phyloP scores from a whole-genome alignment of 2,329 filamentous ascomycete species.

The Pseudocercospora fijiensis region DNA sequence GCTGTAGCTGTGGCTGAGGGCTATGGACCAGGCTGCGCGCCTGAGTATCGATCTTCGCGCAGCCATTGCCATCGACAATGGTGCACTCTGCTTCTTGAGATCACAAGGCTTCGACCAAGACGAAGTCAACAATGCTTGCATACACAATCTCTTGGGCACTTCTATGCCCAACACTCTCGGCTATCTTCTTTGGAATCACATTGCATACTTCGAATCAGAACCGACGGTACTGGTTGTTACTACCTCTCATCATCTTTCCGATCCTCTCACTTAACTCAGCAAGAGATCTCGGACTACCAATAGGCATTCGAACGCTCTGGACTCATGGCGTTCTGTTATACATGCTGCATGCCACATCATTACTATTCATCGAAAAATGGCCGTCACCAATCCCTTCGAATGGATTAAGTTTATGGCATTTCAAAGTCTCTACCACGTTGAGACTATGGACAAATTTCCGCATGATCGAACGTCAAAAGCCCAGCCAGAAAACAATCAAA shows the following conservation, averaged over 20 bases:
- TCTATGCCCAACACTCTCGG: neutral
- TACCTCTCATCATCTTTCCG: neutral
- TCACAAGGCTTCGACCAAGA: neutral
- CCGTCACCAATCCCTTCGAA: neutral
- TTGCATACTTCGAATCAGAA: neutral
- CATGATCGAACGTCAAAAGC: neutral
- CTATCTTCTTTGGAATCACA: neutral
- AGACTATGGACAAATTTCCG: neutral
- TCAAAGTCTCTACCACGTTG: neutral
- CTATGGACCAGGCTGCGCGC: neutral
- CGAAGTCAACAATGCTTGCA: neutral
- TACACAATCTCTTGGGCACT: neutral
- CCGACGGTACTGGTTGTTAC: neutral
- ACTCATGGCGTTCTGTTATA: neutral
- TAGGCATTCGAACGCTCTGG: neutral
- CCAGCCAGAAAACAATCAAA: neutral
- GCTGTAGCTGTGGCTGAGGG: neutral
- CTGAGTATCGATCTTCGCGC: neutral
- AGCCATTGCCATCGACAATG: neutral
- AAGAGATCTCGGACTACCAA: neutral
- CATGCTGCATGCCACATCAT: neutral
- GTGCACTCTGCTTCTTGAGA: neutral
- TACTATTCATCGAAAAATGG: neutral
- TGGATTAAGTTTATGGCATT: neutral
- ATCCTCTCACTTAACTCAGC: neutral